These are phyloP conservation scores for Thielaviopsis musarum DNA, from an alignment of 2,329 filamentous ascomycete species.

Conservation along the genomic window DNA sequence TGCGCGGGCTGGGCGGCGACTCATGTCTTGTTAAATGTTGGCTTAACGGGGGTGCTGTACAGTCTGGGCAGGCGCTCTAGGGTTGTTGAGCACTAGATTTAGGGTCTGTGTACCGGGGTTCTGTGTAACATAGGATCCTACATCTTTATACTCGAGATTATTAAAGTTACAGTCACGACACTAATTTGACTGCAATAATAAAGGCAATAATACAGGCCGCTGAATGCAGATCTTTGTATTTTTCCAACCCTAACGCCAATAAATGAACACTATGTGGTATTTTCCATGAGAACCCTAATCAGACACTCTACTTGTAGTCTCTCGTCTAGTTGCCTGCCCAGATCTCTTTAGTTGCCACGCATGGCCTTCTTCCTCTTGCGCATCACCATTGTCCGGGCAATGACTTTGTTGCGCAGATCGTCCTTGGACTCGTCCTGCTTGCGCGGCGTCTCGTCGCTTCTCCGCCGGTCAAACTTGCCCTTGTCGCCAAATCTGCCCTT, in stretches of 20 bases:
- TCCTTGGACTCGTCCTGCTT: slow-evolving; percentile 22
- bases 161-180: too few species aligned
- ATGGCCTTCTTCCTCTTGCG: slow-evolving; percentile 10
- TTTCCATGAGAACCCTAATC: neutral
- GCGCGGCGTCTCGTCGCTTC: slow-evolving; percentile 16
- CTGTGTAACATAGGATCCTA: too few species aligned
- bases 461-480: slow-evolving; percentile 4
- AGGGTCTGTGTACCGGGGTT: too few species aligned
- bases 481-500: neutral
- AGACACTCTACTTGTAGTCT: too few species aligned
- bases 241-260: slow-evolving; percentile 12
- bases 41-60: slow-evolving; percentile 41
- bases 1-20: slow-evolving; percentile 81
- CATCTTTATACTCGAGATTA: too few species aligned
- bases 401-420: slow-evolving; percentile 10
- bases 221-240: slow-evolving; percentile 2
- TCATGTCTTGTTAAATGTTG: slow-evolving; percentile 58
- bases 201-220: too few species aligned
- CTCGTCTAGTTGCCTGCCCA: too few species aligned
- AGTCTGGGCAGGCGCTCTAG: slow-evolving; percentile 18
- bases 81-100: neutral
- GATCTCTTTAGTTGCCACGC: neutral
- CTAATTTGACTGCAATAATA: too few species aligned
- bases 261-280: slow-evolving; percentile 6
- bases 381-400: slow-evolving; percentile 12